Evolutionary conservation across 208 protist species (phyloP).

Genomic region (Leishmania tarentolae): DNA sequence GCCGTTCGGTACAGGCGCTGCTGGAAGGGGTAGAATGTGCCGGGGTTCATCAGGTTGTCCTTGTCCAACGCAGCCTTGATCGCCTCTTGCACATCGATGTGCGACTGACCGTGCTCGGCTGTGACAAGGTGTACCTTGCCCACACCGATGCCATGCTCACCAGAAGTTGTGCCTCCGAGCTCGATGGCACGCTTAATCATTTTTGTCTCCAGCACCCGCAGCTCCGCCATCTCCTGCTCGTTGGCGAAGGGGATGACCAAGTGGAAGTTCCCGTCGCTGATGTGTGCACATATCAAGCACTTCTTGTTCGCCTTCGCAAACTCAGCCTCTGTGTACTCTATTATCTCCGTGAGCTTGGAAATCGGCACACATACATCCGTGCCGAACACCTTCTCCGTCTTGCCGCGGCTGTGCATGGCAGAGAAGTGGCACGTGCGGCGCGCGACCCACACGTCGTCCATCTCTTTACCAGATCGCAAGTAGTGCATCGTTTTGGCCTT

Average conservation of each 20-base stretch:
- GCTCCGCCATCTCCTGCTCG: conserved; percentile 47
- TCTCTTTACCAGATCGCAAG: conserved; percentile 43
- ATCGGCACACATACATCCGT: conserved; percentile 92
- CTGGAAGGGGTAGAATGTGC: conserved; percentile 72
- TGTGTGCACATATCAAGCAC: conserved; percentile 78
- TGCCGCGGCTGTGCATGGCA: conserved; percentile 27
- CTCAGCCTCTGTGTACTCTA: conserved; percentile 74
- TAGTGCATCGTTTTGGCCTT: conserved; percentile 36
- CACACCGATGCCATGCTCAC: conserved; percentile 88
- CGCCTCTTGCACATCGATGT: conserved; percentile 79
- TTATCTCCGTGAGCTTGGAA: conserved; percentile 63
- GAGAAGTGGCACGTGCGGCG: conserved; percentile 43
- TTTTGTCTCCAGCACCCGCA: conserved; percentile 56
- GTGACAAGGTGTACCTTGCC: conserved; percentile 65
- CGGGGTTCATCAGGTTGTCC: conserved; percentile 89
- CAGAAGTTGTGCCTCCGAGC: conserved; percentile 77
- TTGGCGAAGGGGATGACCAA: conserved; percentile 61
- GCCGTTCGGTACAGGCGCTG: conserved; percentile 43
- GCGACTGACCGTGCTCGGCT: conserved; percentile 63
- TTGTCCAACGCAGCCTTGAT: conserved; percentile 89
- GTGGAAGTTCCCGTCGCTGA: conserved; percentile 94
- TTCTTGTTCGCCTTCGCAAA: conserved; percentile 37
- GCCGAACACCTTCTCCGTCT: conserved; percentile 39
- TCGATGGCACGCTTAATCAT: conserved; percentile 73
- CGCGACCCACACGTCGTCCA: conserved; percentile 42